These are phyloP conservation scores for Nephromyces sp. DNA, from an alignment of 169 alveolate species.

Conservation along the genomic window DNA sequence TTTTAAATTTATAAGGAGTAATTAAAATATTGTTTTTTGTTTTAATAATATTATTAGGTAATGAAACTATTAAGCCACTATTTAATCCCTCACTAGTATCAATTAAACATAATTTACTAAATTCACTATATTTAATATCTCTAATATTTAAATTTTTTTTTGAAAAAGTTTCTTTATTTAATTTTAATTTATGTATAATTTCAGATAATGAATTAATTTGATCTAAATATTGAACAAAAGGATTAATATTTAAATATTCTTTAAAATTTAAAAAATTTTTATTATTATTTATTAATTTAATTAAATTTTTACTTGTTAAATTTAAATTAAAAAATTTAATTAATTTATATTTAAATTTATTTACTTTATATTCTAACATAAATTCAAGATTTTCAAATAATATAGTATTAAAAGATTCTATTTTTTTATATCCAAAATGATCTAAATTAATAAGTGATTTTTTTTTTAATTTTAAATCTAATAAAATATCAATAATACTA, in stretches of 20 bases:
- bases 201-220: conserved; percentile 25
- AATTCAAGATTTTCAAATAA: background rate
- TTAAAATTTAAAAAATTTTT: conserved; percentile 12
- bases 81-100: conserved; percentile 24
- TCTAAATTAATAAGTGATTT: background rate
- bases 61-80: conserved; percentile 27
- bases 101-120: conserved; percentile 21
- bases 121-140: conserved; percentile 16
- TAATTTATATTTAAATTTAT: too few relatives aligned
- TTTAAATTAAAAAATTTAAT: conserved; percentile 1
- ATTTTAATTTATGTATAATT: conserved; percentile 10
- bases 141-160: conserved; percentile 8
- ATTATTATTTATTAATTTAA: conserved; percentile 14
- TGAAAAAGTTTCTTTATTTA: conserved; percentile 1
- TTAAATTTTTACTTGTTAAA: background rate
- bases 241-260: conserved; percentile 11
- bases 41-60: conserved; percentile 6
- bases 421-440: background rate
- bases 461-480: background rate
- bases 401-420: background rate
- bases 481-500: conserved; percentile 1
- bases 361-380: background rate
- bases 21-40: conserved; percentile 11
- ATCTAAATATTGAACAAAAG: conserved; percentile 18
- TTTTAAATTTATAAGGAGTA: conserved; percentile 23